Conservation (phyloP, 352 stramenopile genomes). For the Bremia lactucae region DNA sequence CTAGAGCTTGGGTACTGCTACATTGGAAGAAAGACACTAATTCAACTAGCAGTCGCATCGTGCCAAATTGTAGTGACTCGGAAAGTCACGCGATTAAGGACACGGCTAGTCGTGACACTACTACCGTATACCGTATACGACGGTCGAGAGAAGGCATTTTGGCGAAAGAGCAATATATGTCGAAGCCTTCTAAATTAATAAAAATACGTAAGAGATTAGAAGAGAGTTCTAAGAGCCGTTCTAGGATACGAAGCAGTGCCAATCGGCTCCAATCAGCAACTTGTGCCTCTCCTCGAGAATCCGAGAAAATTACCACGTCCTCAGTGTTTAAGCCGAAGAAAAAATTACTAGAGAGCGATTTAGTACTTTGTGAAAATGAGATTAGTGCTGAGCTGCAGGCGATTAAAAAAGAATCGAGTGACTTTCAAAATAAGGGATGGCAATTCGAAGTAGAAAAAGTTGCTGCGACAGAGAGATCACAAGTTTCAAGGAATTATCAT, state of each 20-base stretch:
- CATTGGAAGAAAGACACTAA: conserved; percentile 51
- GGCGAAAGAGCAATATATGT: conserved; percentile 6
- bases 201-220: conserved; percentile 23
- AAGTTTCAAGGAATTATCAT: too few relatives aligned
- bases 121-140: conserved; percentile 27
- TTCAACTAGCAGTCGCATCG: conserved; percentile 14
- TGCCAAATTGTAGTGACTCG: conserved; percentile 22
- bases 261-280: conserved; percentile 11
- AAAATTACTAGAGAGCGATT: conserved; percentile 6
- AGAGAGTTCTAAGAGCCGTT: conserved; percentile 3
- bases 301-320: conserved; percentile 2
- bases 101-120: conserved; percentile 21
- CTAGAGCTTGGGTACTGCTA: conserved; percentile 29
- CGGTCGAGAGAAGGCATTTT: conserved; percentile 8
- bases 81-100: conserved; percentile 26
- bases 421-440: conserved; percentile 38
- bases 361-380: conserved; percentile 21
- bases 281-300: conserved; percentile 8
- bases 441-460: too few relatives aligned
- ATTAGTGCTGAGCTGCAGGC: conserved; percentile 31
- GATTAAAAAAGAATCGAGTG: conserved; percentile 31
- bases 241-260: conserved; percentile 8
- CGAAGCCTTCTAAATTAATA: conserved; percentile 22
- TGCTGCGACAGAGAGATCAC: conserved; percentile 3
- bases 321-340: conserved; percentile 1